Base-by-base conservation (phyloP, 805 yeast species). In the Candida ascalaphidarum region DNA sequence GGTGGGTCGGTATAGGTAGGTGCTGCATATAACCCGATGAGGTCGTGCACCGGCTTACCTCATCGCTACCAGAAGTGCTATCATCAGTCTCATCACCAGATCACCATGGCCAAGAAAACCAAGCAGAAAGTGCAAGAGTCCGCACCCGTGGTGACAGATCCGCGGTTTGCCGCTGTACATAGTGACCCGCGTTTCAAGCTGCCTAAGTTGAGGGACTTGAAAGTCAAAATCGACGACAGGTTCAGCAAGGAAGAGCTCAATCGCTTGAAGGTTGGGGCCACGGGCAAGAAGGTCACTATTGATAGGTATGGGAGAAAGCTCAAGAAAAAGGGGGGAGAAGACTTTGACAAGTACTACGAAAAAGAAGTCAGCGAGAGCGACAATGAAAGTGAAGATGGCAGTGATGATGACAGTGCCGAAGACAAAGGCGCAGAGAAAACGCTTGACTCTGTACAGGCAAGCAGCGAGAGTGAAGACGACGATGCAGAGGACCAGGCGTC, bases 251-350 rank as follows among this genome's bases (percentile, higher is more conserved):
- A 74, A 25, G 81, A 75, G 32, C 55, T 81, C 27, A 59, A 63
- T 28, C 71, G 76, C 37, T 55, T 63, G 36, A 61, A 52, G 35
- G 52, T 48, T 17, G 55, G 62, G 7, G 49, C 56, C 10, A 43
- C 52, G 5, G 73, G 80, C n/a, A 76, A 75, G 29, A 65, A 68
- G 32, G 70, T 80, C 4, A 74, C 71, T 34, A 79, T 84, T 26
- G 97, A 92, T 50, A 77, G 81, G 43, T 89, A 85, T 52, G 98
- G 98, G 25, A 71, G 96, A 50, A 77, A 70, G 41, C 45, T 84
- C 14, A 62, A 62, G 20, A 52, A 50, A 3, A 41, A 42, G 13
- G 55, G 58, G n/a, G 55, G 61, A 19, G 69, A 71, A 5, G 53
- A 52, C 39, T 68, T 81, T 42, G 79, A 78, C 35, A 74, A 76